Evolutionary conservation across 495 filamentous ascomycete genomes (phyloP).

Genomic region (Pyronema omphalodes): DNA sequence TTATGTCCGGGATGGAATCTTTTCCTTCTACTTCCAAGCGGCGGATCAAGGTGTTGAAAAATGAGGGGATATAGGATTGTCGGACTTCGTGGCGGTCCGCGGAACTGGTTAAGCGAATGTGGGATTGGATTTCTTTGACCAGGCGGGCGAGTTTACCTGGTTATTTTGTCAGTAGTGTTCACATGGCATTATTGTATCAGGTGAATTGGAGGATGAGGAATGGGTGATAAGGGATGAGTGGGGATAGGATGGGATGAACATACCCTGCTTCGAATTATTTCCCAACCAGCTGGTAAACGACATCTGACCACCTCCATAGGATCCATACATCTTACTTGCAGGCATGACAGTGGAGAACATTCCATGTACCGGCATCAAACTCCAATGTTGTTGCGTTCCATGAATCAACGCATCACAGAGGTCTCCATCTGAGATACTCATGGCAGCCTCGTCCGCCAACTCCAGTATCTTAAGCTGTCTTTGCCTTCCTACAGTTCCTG

Average conservation of each 20-base stretch:
- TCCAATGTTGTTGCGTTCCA: constrained; percentile 94
- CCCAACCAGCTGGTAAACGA: constrained; percentile 81
- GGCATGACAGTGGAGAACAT: constrained; percentile 87
- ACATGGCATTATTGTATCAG: neutral
- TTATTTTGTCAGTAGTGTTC: neutral
- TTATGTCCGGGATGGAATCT: constrained; percentile 51
- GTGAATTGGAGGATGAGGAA: neutral
- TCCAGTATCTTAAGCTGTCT: constrained; percentile 63
- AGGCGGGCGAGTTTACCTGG: constrained; percentile 61
- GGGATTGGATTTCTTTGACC: constrained; percentile 86
- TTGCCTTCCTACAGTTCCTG: constrained; percentile 40
- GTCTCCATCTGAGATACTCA: constrained; percentile 93
- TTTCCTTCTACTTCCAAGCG: constrained; percentile 54
- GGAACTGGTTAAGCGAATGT: constrained; percentile 81
- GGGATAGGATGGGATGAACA: constrained; percentile 3
- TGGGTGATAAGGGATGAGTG: neutral
- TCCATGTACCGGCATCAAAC: constrained; percentile 92
- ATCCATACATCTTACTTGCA: constrained; percentile 70
- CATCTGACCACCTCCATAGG: constrained; percentile 14
- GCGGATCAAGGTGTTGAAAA: constrained; percentile 70
- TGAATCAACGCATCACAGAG: constrained; percentile 97
- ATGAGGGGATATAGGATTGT: constrained; percentile 75
- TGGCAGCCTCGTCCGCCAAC: constrained; percentile 66
- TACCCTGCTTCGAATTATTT: constrained; percentile 76
- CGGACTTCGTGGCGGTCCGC: constrained; percentile 90